phyloP scores from a whole-genome alignment of 495 filamentous ascomycete genomes.

The Xylaria intraflava region DNA sequence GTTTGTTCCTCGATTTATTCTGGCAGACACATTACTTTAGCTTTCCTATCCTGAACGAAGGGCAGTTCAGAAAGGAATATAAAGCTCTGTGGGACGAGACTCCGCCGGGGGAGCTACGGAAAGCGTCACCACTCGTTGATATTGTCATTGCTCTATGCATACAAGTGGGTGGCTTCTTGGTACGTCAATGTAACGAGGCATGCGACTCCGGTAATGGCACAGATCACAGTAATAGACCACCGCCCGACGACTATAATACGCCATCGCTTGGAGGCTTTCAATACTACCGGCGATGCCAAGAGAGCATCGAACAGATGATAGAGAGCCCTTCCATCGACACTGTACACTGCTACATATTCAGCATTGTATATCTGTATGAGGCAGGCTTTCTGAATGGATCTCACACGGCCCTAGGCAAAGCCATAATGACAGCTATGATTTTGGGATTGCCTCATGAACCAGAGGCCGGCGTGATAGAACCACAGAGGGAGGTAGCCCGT shows the following conservation, averaged over 20 bases:
- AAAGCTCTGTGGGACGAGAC: conserved; percentile 38
- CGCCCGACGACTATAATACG: conserved; percentile 30
- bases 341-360: conserved; percentile 45
- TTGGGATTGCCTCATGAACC: conserved; percentile 46
- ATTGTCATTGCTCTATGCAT: conserved; percentile 47
- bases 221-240: conserved; percentile 9
- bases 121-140: conserved; percentile 46
- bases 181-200: too few relatives aligned
- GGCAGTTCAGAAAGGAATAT: conserved; percentile 41
- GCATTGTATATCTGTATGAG: conserved; percentile 38
- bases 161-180: conserved; percentile 45
- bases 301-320: conserved; percentile 20
- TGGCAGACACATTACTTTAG: conserved; percentile 39
- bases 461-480: conserved; percentile 22
- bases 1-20: conserved; percentile 39
- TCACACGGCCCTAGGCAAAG: conserved; percentile 30
- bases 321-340: conserved; percentile 37
- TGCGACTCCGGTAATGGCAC: not conserved
- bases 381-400: conserved; percentile 44
- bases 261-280: conserved; percentile 39
- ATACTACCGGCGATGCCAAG: conserved; percentile 32
- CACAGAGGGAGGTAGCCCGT: conserved; percentile 32
- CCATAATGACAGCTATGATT: conserved; percentile 38
- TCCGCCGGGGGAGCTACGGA: conserved; percentile 23
- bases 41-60: conserved; percentile 34